Conservation (phyloP, 495 filamentous ascomycete genomes). For the Penicillium crystallinum region DNA sequence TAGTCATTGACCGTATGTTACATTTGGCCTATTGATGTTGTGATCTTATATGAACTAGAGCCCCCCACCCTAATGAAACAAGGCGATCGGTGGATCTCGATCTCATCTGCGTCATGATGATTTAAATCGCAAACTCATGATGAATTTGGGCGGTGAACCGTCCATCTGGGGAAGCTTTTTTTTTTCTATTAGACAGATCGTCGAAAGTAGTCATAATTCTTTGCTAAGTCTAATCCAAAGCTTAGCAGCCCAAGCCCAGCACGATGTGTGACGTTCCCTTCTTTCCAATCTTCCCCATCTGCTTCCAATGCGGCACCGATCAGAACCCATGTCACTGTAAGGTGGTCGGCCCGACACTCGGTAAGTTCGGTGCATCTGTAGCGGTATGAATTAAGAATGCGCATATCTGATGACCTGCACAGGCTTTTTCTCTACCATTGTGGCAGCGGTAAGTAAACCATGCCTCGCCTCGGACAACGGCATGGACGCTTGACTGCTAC, state of each 20-base stretch:
- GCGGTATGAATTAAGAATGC: not conserved
- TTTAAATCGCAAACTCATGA: constrained; percentile 4
- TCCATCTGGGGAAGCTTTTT: constrained; percentile 5
- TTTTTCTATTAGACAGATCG: not conserved
- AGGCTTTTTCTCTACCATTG: constrained; percentile 45
- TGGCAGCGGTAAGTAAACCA: constrained; percentile 44
- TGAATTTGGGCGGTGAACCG: not conserved
- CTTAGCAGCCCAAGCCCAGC: not conserved
- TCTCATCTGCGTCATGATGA: constrained; percentile 26
- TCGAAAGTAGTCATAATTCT: not conserved
- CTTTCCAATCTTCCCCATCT: constrained; percentile 44
- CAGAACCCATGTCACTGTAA: constrained; percentile 61
- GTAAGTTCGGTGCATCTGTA: constrained; percentile 22
- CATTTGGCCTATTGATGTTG: no score
- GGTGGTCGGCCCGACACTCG: constrained; percentile 55
- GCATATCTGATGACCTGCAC: not conserved
- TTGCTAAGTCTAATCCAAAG: not conserved
- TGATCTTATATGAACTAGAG: not conserved
- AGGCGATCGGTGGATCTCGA: constrained; percentile 12
- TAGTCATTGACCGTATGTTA: no score
- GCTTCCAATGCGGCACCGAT: constrained; percentile 52
- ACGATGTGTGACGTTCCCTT: constrained; percentile 38
- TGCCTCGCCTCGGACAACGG: not conserved
- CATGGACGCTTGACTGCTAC: not conserved
- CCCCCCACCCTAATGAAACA: not conserved